Percentiles rank a stretch among this genome's conserved stretches.
Conservation (phyloP, 1,139 yeast species). For the Pichia sp. region DNA sequence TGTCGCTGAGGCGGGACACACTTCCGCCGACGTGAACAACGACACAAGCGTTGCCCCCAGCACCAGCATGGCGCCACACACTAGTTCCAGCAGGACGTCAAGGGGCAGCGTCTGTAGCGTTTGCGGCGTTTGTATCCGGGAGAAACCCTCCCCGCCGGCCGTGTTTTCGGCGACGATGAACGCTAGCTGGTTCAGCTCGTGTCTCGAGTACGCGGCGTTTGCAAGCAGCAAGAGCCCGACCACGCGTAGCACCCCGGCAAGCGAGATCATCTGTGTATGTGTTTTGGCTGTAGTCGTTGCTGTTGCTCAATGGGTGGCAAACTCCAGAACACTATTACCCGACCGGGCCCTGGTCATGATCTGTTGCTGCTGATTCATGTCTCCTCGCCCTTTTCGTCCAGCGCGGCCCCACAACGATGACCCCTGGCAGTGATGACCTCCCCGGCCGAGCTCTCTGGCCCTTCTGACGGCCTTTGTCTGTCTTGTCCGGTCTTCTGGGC, state of each 20-base stretch:
- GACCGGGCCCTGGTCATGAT: not conserved
- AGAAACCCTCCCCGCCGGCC: not conserved
- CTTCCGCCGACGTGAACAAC: not conserved
- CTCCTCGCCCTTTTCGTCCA: not conserved
- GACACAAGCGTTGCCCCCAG: not conserved
- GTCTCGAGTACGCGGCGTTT: slow-evolving; percentile 51
- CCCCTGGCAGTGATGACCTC: too few relatives aligned
- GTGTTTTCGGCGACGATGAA: not conserved
- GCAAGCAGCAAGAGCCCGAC: slow-evolving; percentile 3
- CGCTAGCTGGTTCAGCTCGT: slow-evolving; percentile 41
- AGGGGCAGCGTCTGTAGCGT: not conserved
- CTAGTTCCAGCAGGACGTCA: not conserved
- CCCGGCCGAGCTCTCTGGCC: too few relatives aligned
- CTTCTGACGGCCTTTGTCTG: too few relatives aligned
- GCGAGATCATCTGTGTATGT: not conserved
- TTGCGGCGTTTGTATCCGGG: not conserved
- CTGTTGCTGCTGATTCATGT: not conserved
- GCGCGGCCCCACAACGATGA: too few relatives aligned
- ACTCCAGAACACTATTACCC: not conserved
- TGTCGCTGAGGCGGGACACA: too few relatives aligned
- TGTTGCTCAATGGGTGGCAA: too few relatives aligned
- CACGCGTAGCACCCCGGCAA: not conserved
- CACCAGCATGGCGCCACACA: not conserved
- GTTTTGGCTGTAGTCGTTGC: too few relatives aligned
- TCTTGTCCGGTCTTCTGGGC: too few relatives aligned